Base-by-base conservation (phyloP, 2,329 filamentous ascomycete genomes). In the Beauveria scarabaeidicola region DNA sequence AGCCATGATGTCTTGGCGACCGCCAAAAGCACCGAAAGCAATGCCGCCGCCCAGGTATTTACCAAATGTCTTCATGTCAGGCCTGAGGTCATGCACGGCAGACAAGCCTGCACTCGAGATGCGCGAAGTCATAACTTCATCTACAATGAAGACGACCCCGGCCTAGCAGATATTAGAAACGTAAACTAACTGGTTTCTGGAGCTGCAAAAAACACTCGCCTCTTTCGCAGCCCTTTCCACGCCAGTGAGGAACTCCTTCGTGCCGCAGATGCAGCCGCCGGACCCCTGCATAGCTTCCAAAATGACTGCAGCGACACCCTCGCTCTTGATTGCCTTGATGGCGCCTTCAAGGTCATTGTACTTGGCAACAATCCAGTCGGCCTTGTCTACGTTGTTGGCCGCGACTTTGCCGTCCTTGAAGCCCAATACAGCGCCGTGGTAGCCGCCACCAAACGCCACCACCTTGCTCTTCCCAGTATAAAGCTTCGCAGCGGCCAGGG, bases 121-220 rank as follows among this genome's bases (percentile, higher is more conserved):
- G 2, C 86, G 77, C 3, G 82, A 86, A 0, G 86, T 88, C 80
- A 88, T 86, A 6, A 90, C 86, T 70, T 90, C 87, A 67, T 90
- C 87, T 15, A 88, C 73, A 40, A 90, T 83, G 63, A 90, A 78
- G 1, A 90, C 61, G 0, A 81, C 81, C 1, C 79, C 80, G 0
- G 74, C 70, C 66, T 77, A 19, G 13, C 3, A 7, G 13, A 19
- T 15, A 47, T 64, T 23, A 63, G 36, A 17, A 41, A 53, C 29
- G 52, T 40, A 5, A 3, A 17, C 13, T 17, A 19, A 36, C 17
- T 23, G 7, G 21, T n/a, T 19, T 36, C 17, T 40, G 17, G 13
- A 15, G 17, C 7, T n/a, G 23, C 7, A 7, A 50, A 9, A 11
- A 19, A 17, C 9, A 59, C 63, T 63, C 47, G 68, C 69, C 56